These are phyloP conservation scores for Peribolospora baueri DNA, from an alignment of 768 basidiomycete species.

Conservation along the genomic window DNA sequence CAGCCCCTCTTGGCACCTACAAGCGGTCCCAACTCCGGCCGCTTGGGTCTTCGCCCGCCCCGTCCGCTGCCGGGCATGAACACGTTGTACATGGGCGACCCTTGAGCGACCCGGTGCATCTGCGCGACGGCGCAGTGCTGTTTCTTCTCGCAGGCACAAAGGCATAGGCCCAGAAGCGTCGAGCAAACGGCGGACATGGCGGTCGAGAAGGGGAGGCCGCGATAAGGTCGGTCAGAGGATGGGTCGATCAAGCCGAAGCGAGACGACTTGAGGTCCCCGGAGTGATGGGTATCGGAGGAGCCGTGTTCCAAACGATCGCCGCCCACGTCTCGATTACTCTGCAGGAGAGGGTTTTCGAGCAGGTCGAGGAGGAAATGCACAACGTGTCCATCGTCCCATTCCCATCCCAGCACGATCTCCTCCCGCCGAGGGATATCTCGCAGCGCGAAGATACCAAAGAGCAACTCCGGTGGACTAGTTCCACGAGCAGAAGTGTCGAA, in stretches of 20 bases:
- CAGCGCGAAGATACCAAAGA: slow-evolving; percentile 59
- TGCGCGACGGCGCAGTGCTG: slow-evolving; percentile 5
- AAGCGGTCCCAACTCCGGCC: slow-evolving; percentile 6
- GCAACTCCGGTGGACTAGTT: slow-evolving; percentile 19
- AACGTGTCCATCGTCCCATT: slow-evolving; percentile 83
- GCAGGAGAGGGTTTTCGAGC: slow-evolving; percentile 20
- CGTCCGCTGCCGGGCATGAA: background rate
- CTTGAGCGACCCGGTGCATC: too few relatives aligned
- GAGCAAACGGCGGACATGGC: slow-evolving; percentile 1
- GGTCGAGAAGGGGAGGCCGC: background rate
- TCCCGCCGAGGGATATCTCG: slow-evolving; percentile 50
- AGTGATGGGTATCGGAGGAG: too few relatives aligned
- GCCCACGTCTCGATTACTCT: background rate
- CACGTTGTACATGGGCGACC: background rate
- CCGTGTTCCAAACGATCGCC: background rate
- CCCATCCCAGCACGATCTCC: slow-evolving; percentile 78
- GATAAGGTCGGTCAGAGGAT: background rate
- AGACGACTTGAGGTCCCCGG: too few relatives aligned
- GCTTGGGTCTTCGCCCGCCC: background rate
- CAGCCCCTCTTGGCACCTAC: slow-evolving; percentile 10
- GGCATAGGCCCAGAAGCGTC: slow-evolving; percentile 1
- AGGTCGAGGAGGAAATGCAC: slow-evolving; percentile 53
- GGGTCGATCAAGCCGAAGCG: too few relatives aligned
- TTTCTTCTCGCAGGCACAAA: slow-evolving; percentile 9
- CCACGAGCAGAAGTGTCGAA: too few relatives aligned